Evolutionary conservation across 495 filamentous ascomycete species (phyloP).

Genomic region (Aspergillus carlsbadensis): DNA sequence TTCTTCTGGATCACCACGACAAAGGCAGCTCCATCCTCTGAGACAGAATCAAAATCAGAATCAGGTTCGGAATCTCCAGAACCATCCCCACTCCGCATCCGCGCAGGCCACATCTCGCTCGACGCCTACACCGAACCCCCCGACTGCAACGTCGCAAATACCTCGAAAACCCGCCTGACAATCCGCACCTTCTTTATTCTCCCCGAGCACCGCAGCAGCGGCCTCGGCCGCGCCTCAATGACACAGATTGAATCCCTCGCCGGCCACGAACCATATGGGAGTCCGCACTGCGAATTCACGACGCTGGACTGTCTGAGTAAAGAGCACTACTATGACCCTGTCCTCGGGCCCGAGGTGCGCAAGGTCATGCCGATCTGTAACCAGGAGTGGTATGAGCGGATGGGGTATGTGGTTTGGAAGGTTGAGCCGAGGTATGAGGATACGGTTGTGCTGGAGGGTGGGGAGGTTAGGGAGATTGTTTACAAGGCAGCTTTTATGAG

Average conservation of each 20-base stretch:
- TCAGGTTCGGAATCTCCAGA: too few species aligned
- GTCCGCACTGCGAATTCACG: conserved; percentile 20
- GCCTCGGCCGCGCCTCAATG: conserved; percentile 23
- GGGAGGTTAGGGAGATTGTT: conserved; percentile 9
- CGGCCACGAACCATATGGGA: conserved; percentile 20
- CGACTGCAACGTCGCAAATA: conserved; percentile 19
- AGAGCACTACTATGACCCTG: conserved; percentile 26
- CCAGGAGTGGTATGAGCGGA: conserved; percentile 32
- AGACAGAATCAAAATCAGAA: not conserved
- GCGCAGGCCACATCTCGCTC: conserved; percentile 28
- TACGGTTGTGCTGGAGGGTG: conserved; percentile 14
- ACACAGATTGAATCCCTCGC: conserved; percentile 20
- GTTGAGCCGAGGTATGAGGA: conserved; percentile 22
- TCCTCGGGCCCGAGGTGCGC: conserved; percentile 20
- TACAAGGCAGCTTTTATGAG: conserved; percentile 26
- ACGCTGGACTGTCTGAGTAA: conserved; percentile 28
- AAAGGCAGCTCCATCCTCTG: too few species aligned
- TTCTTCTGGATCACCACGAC: conserved; percentile 23
- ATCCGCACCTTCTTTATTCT: conserved; percentile 27
- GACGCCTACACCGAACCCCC: conserved; percentile 23
- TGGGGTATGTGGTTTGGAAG: conserved; percentile 33
- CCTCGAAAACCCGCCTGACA: conserved; percentile 18
- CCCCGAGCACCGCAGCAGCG: conserved; percentile 16
- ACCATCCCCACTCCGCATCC: not conserved
- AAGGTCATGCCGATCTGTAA: conserved; percentile 20